Evolutionary conservation across 2,329 filamentous ascomycete genomes (phyloP), one percentile per base, ranked within the genome.

Genomic region (Sporothrix curviconia): DNA sequence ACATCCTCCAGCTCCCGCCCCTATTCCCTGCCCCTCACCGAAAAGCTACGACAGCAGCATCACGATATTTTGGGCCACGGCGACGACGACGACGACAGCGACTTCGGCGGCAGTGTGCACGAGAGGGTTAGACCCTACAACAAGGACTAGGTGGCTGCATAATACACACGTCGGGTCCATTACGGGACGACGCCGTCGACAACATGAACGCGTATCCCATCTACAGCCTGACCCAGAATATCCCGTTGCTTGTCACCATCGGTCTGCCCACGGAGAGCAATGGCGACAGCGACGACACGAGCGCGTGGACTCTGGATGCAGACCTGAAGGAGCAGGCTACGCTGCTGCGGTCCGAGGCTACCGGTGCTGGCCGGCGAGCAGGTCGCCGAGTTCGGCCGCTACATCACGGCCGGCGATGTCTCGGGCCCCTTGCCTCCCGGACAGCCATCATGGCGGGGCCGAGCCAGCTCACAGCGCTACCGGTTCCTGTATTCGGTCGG

Each of bases 141-240:
- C 25, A n/a, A 50, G 40, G 22, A n/a, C 49, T 15, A 22, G 17
- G 36, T 11, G 34, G 24, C 17, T 25, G n/a, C 46, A 36, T 1
- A 5, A 11, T 6, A 51, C 37, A 30, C 19, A 22, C 30, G n/a
- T 39, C 22, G 19, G 2, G 24, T 28, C 17, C 43, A 7, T 24
- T 28, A 3, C 8, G 25, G 25, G 30, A 17, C 8, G n/a, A 7
- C 46, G 25, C 44, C 42, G 30, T 22, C 30, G 11, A 25, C 46
- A 44, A 25, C 7, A 94, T 94, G 89, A 87, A 94, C 72, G 88
- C 82, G 66, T 92, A 90, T 73, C 87, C 89, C 56, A 70, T 75
- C 59, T 87, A 86, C 71, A 95, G 92, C 75, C 78, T 95, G 70
- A 83, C 86, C 69, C 91, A 94, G 73, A 95, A 94, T 73, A 80